Conservation (phyloP, 805 yeast species). For the Wickerhamomyces mucosus region DNA sequence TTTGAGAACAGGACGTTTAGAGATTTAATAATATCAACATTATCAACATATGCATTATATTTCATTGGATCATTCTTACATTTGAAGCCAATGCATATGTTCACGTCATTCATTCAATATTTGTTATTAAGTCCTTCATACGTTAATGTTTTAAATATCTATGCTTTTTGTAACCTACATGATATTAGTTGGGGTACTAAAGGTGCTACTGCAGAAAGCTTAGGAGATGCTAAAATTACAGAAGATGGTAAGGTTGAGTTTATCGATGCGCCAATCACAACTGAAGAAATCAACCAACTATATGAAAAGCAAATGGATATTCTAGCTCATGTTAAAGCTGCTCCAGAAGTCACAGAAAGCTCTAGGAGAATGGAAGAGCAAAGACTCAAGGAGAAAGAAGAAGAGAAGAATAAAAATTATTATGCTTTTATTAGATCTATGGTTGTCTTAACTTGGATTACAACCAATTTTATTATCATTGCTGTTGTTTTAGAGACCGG, state of each 20-base stretch:
- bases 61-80: constrained; percentile 70
- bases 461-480: constrained; percentile 72
- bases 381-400: constrained; percentile 25
- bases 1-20: constrained; percentile 67
- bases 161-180: constrained; percentile 93
- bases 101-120: constrained; percentile 81
- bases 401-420: constrained; percentile 63
- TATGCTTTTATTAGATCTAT: constrained; percentile 86
- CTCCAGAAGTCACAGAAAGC: constrained; percentile 21
- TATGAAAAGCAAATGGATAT: constrained; percentile 58
- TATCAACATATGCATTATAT: constrained; percentile 77
- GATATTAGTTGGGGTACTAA: constrained; percentile 98
- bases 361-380: constrained; percentile 22
- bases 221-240: constrained; percentile 76
- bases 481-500: constrained; percentile 82
- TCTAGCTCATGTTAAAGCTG: constrained; percentile 30
- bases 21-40: constrained; percentile 78
- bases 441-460: constrained; percentile 84
- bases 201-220: constrained; percentile 64
- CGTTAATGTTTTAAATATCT: constrained; percentile 83
- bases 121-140: constrained; percentile 79
- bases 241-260: constrained; percentile 53
- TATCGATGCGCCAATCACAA: constrained; percentile 66
- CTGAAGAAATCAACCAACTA: constrained; percentile 64
- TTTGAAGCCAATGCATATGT: constrained; percentile 88